Percentiles rank a stretch among this genome's conserved stretches.
These are phyloP conservation scores for Exobasidium cylindrosporum DNA, from an alignment of 1,284 basidiomycete species.

Conservation along the genomic window DNA sequence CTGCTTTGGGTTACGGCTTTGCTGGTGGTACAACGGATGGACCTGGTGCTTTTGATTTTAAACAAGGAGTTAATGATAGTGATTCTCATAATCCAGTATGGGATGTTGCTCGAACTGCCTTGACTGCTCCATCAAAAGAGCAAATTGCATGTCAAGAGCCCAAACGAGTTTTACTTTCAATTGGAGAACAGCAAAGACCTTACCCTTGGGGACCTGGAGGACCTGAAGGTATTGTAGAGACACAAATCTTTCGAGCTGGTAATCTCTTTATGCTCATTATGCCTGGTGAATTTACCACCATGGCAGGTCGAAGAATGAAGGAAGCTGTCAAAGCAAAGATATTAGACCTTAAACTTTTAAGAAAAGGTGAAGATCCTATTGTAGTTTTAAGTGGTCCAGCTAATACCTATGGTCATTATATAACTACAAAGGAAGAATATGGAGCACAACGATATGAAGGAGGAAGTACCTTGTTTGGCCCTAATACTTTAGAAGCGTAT, in stretches of 20 bases:
- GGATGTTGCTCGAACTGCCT: conserved; percentile 66
- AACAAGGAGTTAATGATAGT: conserved; percentile 71
- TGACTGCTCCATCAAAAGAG: conserved; percentile 66
- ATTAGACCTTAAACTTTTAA: conserved; percentile 65
- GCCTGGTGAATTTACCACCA: conserved; percentile 68
- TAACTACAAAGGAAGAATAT: conserved; percentile 71
- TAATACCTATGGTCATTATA: conserved; percentile 74
- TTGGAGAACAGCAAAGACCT: conserved; percentile 57
- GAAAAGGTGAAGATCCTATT: conserved; percentile 53
- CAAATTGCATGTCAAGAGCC: conserved; percentile 73
- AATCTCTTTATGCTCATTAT: conserved; percentile 74
- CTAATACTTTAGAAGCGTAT: conserved; percentile 75
- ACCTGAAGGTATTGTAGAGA: conserved; percentile 63
- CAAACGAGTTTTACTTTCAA: conserved; percentile 67
- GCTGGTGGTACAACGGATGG: conserved; percentile 74
- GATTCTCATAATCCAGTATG: conserved; percentile 71
- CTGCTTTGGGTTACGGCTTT: conserved; percentile 63
- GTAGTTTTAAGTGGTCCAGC: conserved; percentile 63
- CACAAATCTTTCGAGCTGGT: conserved; percentile 76
- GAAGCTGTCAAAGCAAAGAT: conserved; percentile 66
- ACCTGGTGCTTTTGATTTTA: conserved; percentile 75
- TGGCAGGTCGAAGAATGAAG: conserved; percentile 61
- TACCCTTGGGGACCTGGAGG: conserved; percentile 71
- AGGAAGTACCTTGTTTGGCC: conserved; percentile 74
- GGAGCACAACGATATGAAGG: conserved; percentile 75